phyloP scores from a whole-genome alignment of 345 rosid species.

The Psidium friedrichsthalianum region DNA sequence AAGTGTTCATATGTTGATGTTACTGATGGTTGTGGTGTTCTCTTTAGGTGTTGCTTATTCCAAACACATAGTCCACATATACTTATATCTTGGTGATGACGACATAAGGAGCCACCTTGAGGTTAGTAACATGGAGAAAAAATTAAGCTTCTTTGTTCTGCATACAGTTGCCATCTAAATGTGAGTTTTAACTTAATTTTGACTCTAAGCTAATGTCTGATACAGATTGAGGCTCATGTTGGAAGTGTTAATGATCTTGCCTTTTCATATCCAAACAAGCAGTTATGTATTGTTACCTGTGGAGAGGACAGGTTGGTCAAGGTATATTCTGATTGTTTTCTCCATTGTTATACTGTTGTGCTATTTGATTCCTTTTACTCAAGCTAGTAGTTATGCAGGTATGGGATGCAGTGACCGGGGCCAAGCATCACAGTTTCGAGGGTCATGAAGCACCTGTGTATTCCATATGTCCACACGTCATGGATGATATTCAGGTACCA shows the following conservation, averaged over 20 bases:
- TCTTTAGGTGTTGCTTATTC: too few species aligned
- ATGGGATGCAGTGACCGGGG: constrained; percentile 20
- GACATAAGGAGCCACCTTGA: too few species aligned
- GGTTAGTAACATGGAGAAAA: too few species aligned
- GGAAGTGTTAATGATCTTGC: constrained; percentile 29
- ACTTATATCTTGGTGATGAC: too few species aligned
- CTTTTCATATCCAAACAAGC: constrained; percentile 18
- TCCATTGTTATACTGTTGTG: neutral
- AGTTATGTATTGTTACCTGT: constrained; percentile 18
- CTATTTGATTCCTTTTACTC: neutral
- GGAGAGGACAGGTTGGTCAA: constrained; percentile 25
- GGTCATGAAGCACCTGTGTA: constrained; percentile 27
- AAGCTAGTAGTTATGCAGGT: constrained; percentile 4
- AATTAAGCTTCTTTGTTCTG: neutral
- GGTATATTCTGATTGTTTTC: neutral
- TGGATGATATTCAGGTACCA: constrained; percentile 15
- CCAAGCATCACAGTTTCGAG: constrained; percentile 7
- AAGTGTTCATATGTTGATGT: too few species aligned
- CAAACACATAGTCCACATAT: too few species aligned
- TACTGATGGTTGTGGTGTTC: too few species aligned
- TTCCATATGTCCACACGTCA: constrained; percentile 18
- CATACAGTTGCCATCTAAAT: neutral
- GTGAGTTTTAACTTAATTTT: neutral
- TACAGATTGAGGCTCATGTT: constrained; percentile 23
- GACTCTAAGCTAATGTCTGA: neutral